A percentile compares a stretch with the other conserved stretches of the same genome.
phyloP scores from a whole-genome alignment of 2,329 filamentous ascomycete species.

The Penicillium sp. region DNA sequence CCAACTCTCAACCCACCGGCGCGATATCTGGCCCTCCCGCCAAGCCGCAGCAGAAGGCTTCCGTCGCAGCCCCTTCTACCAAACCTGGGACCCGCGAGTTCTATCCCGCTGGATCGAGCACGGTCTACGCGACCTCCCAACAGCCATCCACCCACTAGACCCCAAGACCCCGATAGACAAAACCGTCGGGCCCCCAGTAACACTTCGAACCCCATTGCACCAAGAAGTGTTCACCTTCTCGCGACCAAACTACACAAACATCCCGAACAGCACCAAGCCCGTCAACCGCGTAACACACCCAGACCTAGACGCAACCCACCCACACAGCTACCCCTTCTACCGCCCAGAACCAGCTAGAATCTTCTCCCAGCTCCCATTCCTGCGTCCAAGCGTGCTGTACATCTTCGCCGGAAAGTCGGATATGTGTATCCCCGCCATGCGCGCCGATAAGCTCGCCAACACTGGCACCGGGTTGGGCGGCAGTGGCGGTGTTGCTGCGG shows the following conservation, averaged over 20 bases:
- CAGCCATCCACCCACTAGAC: constrained; percentile 43
- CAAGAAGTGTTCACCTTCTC: constrained; percentile 69
- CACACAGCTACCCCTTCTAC: constrained; percentile 44
- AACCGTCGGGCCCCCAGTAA: constrained; percentile 54
- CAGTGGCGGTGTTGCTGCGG: constrained; percentile 59
- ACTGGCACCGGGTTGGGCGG: constrained; percentile 43
- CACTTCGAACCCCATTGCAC: constrained; percentile 75
- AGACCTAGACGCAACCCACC: constrained; percentile 44
- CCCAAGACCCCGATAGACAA: constrained; percentile 14
- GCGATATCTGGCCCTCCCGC: constrained; percentile 80
- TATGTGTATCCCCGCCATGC: constrained; percentile 40
- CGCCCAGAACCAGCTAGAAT: constrained; percentile 42
- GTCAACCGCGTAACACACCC: constrained; percentile 46
- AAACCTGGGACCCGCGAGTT: constrained; percentile 76
- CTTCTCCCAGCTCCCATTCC: constrained; percentile 42
- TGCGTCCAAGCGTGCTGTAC: constrained; percentile 50
- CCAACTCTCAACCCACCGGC: constrained; percentile 65
- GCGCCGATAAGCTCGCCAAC: constrained; percentile 44
- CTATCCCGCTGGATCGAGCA: constrained; percentile 70
- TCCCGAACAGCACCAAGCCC: constrained; percentile 39
- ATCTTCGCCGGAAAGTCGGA: constrained; percentile 47
- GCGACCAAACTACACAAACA: constrained; percentile 60
- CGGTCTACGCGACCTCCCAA: constrained; percentile 74
- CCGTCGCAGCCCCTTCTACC: constrained; percentile 70
- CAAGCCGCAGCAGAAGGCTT: constrained; percentile 67